phyloP scores from a whole-genome alignment of 129 eudicot species.

The Helianthus annuus region DNA sequence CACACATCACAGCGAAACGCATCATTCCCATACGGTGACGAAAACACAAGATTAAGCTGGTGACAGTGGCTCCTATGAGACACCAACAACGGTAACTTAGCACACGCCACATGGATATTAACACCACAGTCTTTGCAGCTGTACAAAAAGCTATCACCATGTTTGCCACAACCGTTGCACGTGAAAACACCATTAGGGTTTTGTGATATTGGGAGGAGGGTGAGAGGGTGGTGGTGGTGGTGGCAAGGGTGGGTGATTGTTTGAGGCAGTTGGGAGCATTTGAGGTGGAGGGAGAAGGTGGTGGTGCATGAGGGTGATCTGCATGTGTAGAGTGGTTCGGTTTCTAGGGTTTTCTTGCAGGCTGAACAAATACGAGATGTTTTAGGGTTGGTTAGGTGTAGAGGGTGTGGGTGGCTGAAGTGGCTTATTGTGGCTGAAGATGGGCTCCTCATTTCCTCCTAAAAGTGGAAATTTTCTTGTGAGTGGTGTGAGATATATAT shows the following conservation, averaged over 20 bases:
- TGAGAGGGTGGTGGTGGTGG: too few relatives aligned
- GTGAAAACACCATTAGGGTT: too few relatives aligned
- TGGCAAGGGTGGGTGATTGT: slow-evolving; percentile 43
- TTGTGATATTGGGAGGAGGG: too few relatives aligned
- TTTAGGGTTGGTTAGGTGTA: slow-evolving; percentile 33
- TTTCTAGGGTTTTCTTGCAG: slow-evolving; percentile 36
- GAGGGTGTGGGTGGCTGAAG: slow-evolving; percentile 57
- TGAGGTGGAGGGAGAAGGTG: slow-evolving; percentile 43
- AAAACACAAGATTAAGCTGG: slow-evolving; percentile 33
- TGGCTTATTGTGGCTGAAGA: slow-evolving; percentile 31
- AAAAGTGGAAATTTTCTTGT: too few relatives aligned
- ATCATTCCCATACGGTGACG: slow-evolving; percentile 29
- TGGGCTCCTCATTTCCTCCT: slow-evolving; percentile 29
- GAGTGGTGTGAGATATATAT: too few relatives aligned
- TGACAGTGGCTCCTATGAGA: slow-evolving; percentile 22
- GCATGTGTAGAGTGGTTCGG: slow-evolving; percentile 39
- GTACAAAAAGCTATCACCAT: too few relatives aligned
- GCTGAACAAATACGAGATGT: slow-evolving; percentile 33
- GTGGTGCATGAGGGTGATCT: slow-evolving; percentile 33
- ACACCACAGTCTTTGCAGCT: too few relatives aligned
- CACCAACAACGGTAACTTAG: too few relatives aligned
- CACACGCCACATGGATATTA: too few relatives aligned
- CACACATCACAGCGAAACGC: slow-evolving; percentile 49
- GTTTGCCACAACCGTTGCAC: too few relatives aligned
- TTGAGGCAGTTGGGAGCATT: slow-evolving; percentile 44